Conservation (phyloP, 78 protist species). For the Dictyostelium discoideum region dicty_2.7 NC_007088.5:4075501-4076000, state of each 20-base stretch:
- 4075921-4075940: too few species aligned
- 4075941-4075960: background rate
- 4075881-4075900: too few species aligned
- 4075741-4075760: constrained; percentile 25
- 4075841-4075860: background rate
- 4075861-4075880: too few species aligned
- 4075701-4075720: background rate
- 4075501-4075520: background rate
- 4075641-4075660: constrained; percentile 30
- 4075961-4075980: constrained; percentile 67
- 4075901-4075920: too few species aligned
- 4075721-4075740: constrained; percentile 35
- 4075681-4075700: constrained; percentile 23
- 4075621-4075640: background rate
- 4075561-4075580: constrained; percentile 34
- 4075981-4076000: constrained; percentile 20
- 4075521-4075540: constrained; percentile 21
- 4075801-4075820: constrained; percentile 22
- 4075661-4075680: constrained; percentile 20
- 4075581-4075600: constrained; percentile 31
- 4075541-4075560: background rate
- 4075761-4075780: constrained; percentile 24
- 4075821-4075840: constrained; percentile 36
- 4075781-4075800: constrained; percentile 26
- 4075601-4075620: constrained; percentile 37